These are phyloP conservation scores for Lasiodiplodia sp. DNA, from an alignment of 2,329 filamentous ascomycete genomes.

Conservation along the genomic window DNA sequence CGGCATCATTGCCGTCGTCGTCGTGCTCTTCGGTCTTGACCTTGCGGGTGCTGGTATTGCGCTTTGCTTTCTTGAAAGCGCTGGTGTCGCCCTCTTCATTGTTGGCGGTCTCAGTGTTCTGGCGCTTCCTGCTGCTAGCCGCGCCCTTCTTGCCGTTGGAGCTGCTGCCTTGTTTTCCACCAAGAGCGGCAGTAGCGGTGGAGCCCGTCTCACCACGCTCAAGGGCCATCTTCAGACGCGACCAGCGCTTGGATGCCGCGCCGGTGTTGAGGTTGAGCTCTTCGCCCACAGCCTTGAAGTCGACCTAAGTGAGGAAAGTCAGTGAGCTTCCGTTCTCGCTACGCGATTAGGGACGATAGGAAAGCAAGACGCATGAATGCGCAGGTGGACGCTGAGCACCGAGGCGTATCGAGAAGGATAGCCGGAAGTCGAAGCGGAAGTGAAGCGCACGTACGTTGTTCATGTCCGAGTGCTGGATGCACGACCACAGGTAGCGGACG, in stretches of 20 bases:
- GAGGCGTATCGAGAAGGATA: not conserved
- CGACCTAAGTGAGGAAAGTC: conserved; percentile 36
- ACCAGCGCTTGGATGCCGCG: conserved; percentile 44
- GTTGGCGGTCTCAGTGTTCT: not conserved
- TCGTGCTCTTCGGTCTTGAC: conserved; percentile 18
- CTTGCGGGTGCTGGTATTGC: conserved; percentile 15
- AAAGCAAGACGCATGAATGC: not conserved
- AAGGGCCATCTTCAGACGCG: conserved; percentile 42
- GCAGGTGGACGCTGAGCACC: not conserved
- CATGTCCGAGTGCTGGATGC: conserved; percentile 19
- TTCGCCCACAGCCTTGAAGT: conserved; percentile 39
- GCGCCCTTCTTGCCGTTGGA: conserved; percentile 15
- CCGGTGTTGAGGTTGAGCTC: conserved; percentile 40
- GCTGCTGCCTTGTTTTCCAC: not conserved
- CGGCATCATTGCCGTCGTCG: conserved; percentile 17
- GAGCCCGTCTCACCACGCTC: conserved; percentile 34
- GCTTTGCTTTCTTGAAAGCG: conserved; percentile 4
- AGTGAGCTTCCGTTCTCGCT: not conserved
- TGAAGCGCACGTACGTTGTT: not conserved
- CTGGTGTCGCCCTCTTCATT: not conserved
- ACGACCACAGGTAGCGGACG: conserved; percentile 17
- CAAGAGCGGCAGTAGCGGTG: not conserved
- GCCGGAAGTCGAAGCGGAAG: not conserved
- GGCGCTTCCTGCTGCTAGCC: not conserved
- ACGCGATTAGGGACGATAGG: not conserved